Evolutionary conservation across 2,329 filamentous ascomycete species (phyloP).

Genomic region (Dothidotthia symphoricarpi): DNA sequence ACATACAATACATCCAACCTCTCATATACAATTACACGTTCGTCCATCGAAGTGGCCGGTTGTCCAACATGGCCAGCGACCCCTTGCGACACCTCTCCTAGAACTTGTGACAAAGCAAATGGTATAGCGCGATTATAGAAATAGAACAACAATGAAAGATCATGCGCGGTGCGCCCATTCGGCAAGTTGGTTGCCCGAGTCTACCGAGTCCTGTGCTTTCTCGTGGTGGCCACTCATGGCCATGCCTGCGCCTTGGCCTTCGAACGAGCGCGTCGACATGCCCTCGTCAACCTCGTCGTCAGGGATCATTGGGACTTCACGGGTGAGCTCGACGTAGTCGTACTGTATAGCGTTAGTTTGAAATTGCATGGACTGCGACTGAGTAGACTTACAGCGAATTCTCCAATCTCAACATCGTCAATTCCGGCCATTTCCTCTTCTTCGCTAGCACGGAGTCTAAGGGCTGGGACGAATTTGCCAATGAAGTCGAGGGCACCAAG

Average conservation of each 20-base stretch:
- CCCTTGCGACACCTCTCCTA: too few relatives aligned
- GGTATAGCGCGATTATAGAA: conserved; percentile 1
- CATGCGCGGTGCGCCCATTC: conserved; percentile 39
- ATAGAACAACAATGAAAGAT: not conserved
- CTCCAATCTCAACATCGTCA: conserved; percentile 86
- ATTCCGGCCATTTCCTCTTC: conserved; percentile 82
- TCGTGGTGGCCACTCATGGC: conserved; percentile 30
- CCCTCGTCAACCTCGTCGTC: conserved; percentile 43
- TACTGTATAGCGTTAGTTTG: conserved; percentile 51
- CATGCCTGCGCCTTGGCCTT: conserved; percentile 30
- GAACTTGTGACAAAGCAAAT: not conserved
- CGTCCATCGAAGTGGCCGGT: too few relatives aligned
- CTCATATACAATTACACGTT: too few relatives aligned
- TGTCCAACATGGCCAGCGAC: too few relatives aligned
- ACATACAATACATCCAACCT: too few relatives aligned
- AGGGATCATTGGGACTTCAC: conserved; percentile 50
- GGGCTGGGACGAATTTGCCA: conserved; percentile 73
- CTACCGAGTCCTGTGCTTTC: conserved; percentile 40
- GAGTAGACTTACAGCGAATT: conserved; percentile 67
- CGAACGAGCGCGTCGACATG: conserved; percentile 35
- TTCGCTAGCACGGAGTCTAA: conserved; percentile 70
- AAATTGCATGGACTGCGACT: not conserved
- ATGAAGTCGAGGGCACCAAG: conserved; percentile 60
- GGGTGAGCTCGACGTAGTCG: conserved; percentile 82
- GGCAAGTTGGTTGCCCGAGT: conserved; percentile 36